phyloP scores from a whole-genome alignment of 148 eudicot genomes.

The Chenopodium album region DNA sequence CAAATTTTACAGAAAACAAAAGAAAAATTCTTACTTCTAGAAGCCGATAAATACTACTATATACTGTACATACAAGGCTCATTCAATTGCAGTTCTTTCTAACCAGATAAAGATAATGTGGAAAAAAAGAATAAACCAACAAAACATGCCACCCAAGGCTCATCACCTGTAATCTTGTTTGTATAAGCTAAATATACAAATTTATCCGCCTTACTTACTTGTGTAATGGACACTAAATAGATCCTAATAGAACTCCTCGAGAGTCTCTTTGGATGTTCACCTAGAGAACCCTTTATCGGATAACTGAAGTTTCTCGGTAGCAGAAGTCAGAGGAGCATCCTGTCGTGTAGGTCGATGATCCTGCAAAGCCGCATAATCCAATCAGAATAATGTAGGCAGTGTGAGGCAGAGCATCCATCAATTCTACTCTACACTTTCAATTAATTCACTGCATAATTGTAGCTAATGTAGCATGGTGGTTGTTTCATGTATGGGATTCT shows the following conservation, averaged over 20 bases:
- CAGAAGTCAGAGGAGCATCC: slow-evolving; percentile 38
- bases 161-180: slow-evolving; percentile 4
- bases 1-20: neutral
- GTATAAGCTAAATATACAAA: slow-evolving; percentile 18
- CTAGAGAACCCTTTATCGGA: slow-evolving; percentile 17
- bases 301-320: slow-evolving; percentile 24
- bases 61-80: slow-evolving; percentile 15
- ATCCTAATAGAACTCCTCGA: slow-evolving; percentile 14
- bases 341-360: slow-evolving; percentile 44
- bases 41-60: slow-evolving; percentile 14
- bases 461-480: neutral
- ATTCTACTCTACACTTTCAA: neutral
- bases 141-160: neutral
- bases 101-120: neutral
- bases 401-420: neutral
- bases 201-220: neutral
- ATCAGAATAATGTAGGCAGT: neutral
- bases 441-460: neutral
- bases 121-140: neutral
- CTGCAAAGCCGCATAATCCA: slow-evolving; percentile 26
- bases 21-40: neutral
- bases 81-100: slow-evolving; percentile 1
- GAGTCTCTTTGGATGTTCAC: slow-evolving; percentile 16
- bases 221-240: slow-evolving; percentile 6
- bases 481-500: neutral